Evolutionary conservation across 1,139 yeast species (phyloP).

Genomic region (Yamadazyma oceani): DNA sequence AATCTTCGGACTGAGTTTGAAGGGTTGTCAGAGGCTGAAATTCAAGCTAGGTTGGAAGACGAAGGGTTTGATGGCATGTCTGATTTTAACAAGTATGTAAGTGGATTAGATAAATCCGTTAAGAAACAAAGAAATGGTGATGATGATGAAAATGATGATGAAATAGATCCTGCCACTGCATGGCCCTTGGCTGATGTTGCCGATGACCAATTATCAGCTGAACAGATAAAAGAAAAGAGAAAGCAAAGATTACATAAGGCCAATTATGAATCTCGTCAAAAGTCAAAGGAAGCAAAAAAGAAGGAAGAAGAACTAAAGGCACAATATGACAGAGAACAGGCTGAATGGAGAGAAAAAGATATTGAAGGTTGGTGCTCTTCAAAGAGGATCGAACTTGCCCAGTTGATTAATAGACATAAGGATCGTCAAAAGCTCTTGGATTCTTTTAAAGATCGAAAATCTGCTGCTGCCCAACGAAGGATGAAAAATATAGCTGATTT

Average conservation of each 20-base stretch:
- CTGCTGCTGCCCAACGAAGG: conserved; percentile 87
- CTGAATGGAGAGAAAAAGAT: conserved; percentile 75
- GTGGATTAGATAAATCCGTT: conserved; percentile 66
- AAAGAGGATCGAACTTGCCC: conserved; percentile 62
- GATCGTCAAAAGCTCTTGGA: conserved; percentile 71
- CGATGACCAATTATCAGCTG: conserved; percentile 78
- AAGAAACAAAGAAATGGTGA: conserved; percentile 68
- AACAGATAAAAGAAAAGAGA: conserved; percentile 82
- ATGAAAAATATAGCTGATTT: conserved; percentile 90
- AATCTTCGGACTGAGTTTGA: conserved; percentile 55
- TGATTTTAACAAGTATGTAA: conserved; percentile 69
- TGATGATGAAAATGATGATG: conserved; percentile 42
- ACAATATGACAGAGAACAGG: conserved; percentile 59
- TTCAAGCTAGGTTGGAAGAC: conserved; percentile 51
- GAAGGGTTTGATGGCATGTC: conserved; percentile 79
- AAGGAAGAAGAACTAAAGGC: conserved; percentile 54
- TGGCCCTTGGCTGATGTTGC: conserved; percentile 85
- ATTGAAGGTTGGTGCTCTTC: conserved; percentile 76
- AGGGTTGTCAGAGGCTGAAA: conserved; percentile 42
- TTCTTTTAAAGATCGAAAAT: conserved; percentile 84
- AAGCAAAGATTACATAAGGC: conserved; percentile 82
- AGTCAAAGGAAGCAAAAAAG: conserved; percentile 75
- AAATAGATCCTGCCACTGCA: conserved; percentile 48
- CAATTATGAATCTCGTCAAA: conserved; percentile 82
- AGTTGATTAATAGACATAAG: conserved; percentile 55